Conservation (phyloP, 176 grass and related monocot genomes). For the Urochloa ruziziensis region DNA sequence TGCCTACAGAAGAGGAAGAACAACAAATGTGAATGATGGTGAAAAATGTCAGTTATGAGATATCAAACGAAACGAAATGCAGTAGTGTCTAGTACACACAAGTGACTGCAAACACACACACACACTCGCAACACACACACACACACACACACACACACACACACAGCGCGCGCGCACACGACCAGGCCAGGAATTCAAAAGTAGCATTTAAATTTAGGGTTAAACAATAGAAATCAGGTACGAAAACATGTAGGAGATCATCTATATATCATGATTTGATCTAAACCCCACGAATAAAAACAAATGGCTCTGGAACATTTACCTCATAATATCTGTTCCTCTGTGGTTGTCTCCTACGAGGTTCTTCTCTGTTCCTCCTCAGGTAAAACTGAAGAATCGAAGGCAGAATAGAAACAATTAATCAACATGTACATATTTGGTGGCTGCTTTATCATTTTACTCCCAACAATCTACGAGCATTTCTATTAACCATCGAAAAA, state of each 20-base stretch:
- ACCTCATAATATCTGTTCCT: conserved; percentile 23
- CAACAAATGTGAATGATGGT: background rate
- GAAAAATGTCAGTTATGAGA: background rate
- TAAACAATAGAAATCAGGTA: background rate
- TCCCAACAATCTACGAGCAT: too few species aligned
- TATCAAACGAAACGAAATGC: background rate
- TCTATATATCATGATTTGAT: background rate
- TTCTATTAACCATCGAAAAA: too few species aligned
- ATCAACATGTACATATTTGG: conserved; percentile 13
- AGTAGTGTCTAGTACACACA: too few species aligned
- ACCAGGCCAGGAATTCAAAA: too few species aligned
- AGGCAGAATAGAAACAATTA: conserved; percentile 14
- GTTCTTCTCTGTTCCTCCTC: conserved; percentile 38
- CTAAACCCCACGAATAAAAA: background rate
- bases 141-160: too few species aligned
- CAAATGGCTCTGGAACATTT: background rate
- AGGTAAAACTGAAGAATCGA: conserved; percentile 41
- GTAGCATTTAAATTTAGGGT: background rate
- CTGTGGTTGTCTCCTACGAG: background rate
- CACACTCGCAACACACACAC: too few species aligned
- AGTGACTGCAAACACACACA: too few species aligned
- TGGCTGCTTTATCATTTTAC: background rate
- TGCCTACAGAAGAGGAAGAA: too few species aligned
- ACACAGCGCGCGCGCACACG: too few species aligned
- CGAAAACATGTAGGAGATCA: background rate